These are phyloP conservation scores for Bondarzewia mesenterica DNA, from an alignment of 1,284 basidiomycete genomes.

Conservation along the genomic window DNA sequence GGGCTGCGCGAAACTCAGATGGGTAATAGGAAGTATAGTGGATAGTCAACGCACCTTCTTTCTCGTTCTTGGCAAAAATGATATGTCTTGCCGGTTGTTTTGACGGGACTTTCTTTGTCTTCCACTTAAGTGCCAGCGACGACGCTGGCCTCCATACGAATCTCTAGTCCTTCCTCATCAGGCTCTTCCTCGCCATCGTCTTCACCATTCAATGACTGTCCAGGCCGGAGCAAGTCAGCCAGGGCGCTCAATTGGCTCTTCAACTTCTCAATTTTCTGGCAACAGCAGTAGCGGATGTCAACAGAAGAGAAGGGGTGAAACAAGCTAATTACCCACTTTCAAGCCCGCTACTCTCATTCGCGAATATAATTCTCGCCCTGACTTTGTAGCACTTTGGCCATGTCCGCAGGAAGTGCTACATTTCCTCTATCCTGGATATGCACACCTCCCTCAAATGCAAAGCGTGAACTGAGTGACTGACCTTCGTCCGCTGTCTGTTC, in stretches of 20 bases:
- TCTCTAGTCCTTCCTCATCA: constrained; percentile 56
- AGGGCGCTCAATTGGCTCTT: constrained; percentile 60
- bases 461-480: constrained; percentile 19
- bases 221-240: constrained; percentile 48
- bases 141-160: constrained; percentile 62
- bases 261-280: constrained; percentile 75
- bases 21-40: too few species aligned
- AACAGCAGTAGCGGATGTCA: too few species aligned
- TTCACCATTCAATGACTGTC: constrained; percentile 13
- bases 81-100: constrained; percentile 42
- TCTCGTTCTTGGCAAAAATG: constrained; percentile 64
- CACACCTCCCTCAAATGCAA: constrained; percentile 56
- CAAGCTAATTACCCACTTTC: constrained; percentile 76
- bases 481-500: constrained; percentile 77
- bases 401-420: constrained; percentile 72
- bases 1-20: too few species aligned
- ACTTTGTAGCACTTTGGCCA: constrained; percentile 92
- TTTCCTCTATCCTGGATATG: constrained; percentile 85
- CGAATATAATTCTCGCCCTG: constrained; percentile 96
- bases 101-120: constrained; percentile 24
- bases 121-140: constrained; percentile 26
- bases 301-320: too few species aligned
- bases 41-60: constrained; percentile 55
- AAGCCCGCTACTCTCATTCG: constrained; percentile 73
- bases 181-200: constrained; percentile 34